Conservation (phyloP, 108 stramenopile species). For the Fistulifera solaris region DNA sequence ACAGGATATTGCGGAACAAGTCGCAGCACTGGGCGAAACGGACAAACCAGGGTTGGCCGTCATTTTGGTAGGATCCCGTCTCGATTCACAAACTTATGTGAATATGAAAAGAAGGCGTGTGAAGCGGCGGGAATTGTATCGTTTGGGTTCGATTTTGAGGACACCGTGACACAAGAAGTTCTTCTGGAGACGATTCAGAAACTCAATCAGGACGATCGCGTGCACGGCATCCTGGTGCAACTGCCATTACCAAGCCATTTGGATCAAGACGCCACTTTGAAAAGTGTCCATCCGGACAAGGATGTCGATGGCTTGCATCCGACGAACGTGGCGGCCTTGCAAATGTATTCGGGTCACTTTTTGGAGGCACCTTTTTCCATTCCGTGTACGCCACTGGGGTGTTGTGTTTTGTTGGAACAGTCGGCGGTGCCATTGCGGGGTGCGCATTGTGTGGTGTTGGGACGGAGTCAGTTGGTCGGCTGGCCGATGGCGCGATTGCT, state of each 20-base stretch:
- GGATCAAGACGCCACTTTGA: slow-evolving; percentile 69
- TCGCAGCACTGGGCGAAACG: slow-evolving; percentile 11
- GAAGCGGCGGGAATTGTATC: slow-evolving; percentile 71
- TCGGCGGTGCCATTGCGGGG: slow-evolving; percentile 69
- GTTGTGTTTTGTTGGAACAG: slow-evolving; percentile 92
- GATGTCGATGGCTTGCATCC: slow-evolving; percentile 98
- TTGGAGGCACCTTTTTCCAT: slow-evolving; percentile 46
- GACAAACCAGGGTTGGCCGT: slow-evolving; percentile 85
- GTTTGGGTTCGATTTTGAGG: slow-evolving; percentile 76
- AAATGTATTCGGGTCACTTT: slow-evolving; percentile 7
- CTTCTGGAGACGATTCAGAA: slow-evolving; percentile 58
- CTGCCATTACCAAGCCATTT: slow-evolving; percentile 89
- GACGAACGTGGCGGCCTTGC: slow-evolving; percentile 66
- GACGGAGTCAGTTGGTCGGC: slow-evolving; percentile 86
- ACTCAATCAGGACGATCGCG: slow-evolving; percentile 65
- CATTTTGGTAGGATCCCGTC: slow-evolving; percentile 83
- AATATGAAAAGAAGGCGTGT: slow-evolving; percentile 97
- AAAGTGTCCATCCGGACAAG: slow-evolving; percentile 64
- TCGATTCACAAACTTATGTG: slow-evolving; percentile 94
- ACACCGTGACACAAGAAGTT: slow-evolving; percentile 70
- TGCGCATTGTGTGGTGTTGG: slow-evolving; percentile 93
- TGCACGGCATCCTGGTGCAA: slow-evolving; percentile 97
- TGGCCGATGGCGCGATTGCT: slow-evolving; percentile 89
- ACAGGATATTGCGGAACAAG: slow-evolving; percentile 44
- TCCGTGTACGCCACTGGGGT: slow-evolving; percentile 88